Evolutionary conservation across 192 early-diverging fungal species (phyloP).

Genomic region (Dissophora ornata): DNA sequence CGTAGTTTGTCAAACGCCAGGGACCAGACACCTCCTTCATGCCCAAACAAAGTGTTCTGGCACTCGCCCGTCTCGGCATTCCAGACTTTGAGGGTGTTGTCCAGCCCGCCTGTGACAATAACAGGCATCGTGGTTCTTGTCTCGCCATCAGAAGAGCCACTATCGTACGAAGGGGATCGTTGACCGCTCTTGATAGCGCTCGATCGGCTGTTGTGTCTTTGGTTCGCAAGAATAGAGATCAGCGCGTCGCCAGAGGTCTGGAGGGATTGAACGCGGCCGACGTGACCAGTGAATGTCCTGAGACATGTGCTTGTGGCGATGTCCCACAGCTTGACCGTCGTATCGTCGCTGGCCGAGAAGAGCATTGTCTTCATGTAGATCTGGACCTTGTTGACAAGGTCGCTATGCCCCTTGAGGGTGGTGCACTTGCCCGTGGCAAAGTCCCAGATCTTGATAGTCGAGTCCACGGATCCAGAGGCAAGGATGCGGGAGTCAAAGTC

Average conservation of each 20-base stretch:
- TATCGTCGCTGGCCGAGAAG: slow-evolving; percentile 91
- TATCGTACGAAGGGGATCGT: slow-evolving; percentile 16
- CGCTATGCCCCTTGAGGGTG: slow-evolving; percentile 83
- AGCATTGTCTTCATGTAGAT: slow-evolving; percentile 73
- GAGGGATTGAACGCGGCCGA: slow-evolving; percentile 75
- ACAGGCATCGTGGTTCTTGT: slow-evolving; percentile 47
- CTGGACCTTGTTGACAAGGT: slow-evolving; percentile 92
- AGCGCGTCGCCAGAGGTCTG: slow-evolving; percentile 41
- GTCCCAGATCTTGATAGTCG: slow-evolving; percentile 90
- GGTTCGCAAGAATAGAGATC: slow-evolving; percentile 35
- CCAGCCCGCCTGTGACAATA: slow-evolving; percentile 86
- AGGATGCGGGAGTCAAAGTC: slow-evolving; percentile 84
- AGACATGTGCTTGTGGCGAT: slow-evolving; percentile 75
- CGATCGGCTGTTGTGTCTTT: slow-evolving; percentile 2
- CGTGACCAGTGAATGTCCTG: slow-evolving; percentile 75
- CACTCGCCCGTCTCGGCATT: slow-evolving; percentile 82
- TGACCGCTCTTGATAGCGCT: background rate
- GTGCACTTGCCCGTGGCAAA: slow-evolving; percentile 70
- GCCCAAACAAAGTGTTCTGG: slow-evolving; percentile 82
- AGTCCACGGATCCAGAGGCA: slow-evolving; percentile 87
- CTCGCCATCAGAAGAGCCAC: slow-evolving; percentile 28
- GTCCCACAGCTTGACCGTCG: slow-evolving; percentile 86
- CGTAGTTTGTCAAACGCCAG: slow-evolving; percentile 82
- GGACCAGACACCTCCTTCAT: slow-evolving; percentile 82
- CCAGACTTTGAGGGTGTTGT: slow-evolving; percentile 92